Base-by-base conservation (phyloP, 2,329 filamentous ascomycete species). In the Teratosphaeria zuluensis region DNA sequence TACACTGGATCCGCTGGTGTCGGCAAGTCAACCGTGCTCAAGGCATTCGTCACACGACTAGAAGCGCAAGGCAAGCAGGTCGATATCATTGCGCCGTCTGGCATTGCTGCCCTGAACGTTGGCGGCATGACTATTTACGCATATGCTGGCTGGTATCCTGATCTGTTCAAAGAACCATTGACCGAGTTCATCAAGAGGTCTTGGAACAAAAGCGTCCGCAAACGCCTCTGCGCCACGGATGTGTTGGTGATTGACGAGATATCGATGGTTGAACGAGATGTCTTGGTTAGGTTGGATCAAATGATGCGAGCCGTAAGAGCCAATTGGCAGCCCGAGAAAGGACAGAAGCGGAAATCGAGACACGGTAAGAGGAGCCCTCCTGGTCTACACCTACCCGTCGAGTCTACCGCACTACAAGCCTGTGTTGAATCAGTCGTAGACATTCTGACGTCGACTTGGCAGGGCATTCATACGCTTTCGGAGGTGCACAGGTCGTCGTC, bases 161-260 rank as follows among this genome's bases (percentile, higher is more conserved):
- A 77, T 53, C 68, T 72, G 14, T 75, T 78, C 62, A 80, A 79
- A 57, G 21, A 54, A 28, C 28, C 53, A n/a, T 51, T 61, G 7
- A 30, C 33, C 16, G 59, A 66, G 14, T 54, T 68, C 3, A 30
- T 56, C 14, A 59, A 59, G 21, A 57, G 42, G 1, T 73, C 75
- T 0, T 68, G 71, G 28, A 72, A 69, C 8, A 72, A 72, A 9
- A 66, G 69, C 1, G 66, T 74, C 0, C 69, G 62, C 24, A 66
- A 72, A 1, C 73, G 78, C 0, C 68, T 84, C 1, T 64, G 21
- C 0, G 33, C 68, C 0, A 82, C 79, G 0, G 75, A 86, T 55
- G 79, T 84, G 0, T 73, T 87, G 1, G 77, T 87, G 28, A 82
- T 87, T 16, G 84, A 87, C 63, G 85, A 87, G 69, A 81, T 88